Percentiles rank a stretch among this genome's conserved stretches.
These are phyloP conservation scores for Beauveria scarabaeidicola DNA, from an alignment of 2,329 filamentous ascomycete species.

Conservation along the genomic window DNA sequence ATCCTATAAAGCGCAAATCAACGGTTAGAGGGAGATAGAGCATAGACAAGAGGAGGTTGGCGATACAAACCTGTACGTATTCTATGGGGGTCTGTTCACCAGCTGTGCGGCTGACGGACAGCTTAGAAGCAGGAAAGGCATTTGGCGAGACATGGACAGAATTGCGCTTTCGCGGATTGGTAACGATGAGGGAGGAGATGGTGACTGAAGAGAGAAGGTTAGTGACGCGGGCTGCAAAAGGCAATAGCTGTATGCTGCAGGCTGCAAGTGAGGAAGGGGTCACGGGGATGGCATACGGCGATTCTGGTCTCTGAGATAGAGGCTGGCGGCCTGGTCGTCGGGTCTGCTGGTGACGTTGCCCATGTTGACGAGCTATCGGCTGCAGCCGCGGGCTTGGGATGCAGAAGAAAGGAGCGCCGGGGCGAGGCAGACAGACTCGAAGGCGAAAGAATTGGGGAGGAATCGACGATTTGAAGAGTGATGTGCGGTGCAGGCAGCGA, in stretches of 20 bases:
- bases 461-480: neutral
- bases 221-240: conserved; percentile 4
- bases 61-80: conserved; percentile 70
- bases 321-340: conserved; percentile 62
- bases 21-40: conserved; percentile 13
- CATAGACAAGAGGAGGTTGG: conserved; percentile 10
- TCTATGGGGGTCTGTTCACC: conserved; percentile 74
- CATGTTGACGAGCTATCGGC: conserved; percentile 51
- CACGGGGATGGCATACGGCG: conserved; percentile 56
- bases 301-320: conserved; percentile 87
- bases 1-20: conserved; percentile 49
- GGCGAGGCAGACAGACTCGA: neutral
- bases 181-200: conserved; percentile 74
- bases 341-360: conserved; percentile 84
- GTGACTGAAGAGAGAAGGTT: conserved; percentile 52
- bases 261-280: conserved; percentile 14
- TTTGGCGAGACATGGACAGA: conserved; percentile 76
- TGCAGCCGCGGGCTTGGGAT: neutral
- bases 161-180: conserved; percentile 68
- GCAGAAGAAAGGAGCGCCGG: neutral
- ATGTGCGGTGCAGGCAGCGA: neutral
- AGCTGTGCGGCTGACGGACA: conserved; percentile 60
- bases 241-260: neutral
- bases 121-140: conserved; percentile 73
- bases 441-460: neutral